Evolutionary conservation across 1,284 basidiomycete genomes (phyloP), one percentile per base, ranked within the genome.

Genomic region (Moniliophthora roreri): DNA sequence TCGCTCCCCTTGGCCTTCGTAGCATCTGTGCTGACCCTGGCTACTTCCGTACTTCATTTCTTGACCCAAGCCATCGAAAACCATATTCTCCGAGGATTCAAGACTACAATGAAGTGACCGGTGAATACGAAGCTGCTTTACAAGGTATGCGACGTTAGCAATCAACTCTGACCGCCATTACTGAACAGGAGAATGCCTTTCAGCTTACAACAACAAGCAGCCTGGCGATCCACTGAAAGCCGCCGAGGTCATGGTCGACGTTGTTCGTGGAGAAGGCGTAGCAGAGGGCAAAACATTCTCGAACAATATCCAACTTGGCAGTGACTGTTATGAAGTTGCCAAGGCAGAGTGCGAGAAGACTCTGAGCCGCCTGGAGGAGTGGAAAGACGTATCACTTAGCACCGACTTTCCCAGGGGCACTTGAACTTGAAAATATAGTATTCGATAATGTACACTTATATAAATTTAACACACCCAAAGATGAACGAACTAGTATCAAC

Each of bases 11-110:
- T 20, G 75, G 76, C 2, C 62, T 79, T 1, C 69, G 73, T n/a
- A 71, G 69, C 52, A 65, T 72, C 49, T 73, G 66, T 54, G 56
- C 78, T 42, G 76, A 79, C 39, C 71, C 70, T 37, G 76, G 76
- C 7, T 75, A 71, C 59, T 77, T 76, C 66, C 66, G 76, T 26
- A 78, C 75, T 0, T 53, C 63, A 1, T 67, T 77, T 60, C 64
- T 77, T 5, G 58, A 56, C 1, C 50, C 62, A 4, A 66, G 65
- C 21, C 66, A 73, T 51, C 66, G 68, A 5, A 60, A 60, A 2
- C 58, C 64, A 1, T 66, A 70, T 41, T 61, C 63, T 6, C 54
- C 66, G 4, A 65, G 72, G 10, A 75, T 78, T 48, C n/a, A 60
- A 0, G 75, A 77, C 58, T 78, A 78, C 60, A 56, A 63, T 39